A percentile compares a stretch with the other conserved stretches of the same genome.
These are phyloP conservation scores for Aspergillus sclerotiicarbonarius DNA, from an alignment of 495 filamentous ascomycete genomes.

Conservation along the genomic window DNA sequence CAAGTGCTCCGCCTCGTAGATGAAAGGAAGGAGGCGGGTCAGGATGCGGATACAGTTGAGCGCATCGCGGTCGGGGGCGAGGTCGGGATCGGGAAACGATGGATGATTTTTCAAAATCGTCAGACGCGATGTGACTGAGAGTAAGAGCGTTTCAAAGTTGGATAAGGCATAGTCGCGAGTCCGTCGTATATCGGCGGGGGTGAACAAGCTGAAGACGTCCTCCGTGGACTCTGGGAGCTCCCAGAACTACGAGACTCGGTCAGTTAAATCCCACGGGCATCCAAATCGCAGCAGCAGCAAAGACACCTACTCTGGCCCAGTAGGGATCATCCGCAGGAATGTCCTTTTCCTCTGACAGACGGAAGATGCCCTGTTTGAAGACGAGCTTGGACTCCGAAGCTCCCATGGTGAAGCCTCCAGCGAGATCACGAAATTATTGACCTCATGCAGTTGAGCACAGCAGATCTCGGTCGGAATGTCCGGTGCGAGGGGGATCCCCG, in stretches of 20 bases:
- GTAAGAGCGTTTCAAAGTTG: slow-evolving; percentile 89
- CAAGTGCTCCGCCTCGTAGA: slow-evolving; percentile 88
- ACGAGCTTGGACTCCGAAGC: slow-evolving; percentile 98
- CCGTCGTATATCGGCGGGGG: slow-evolving; percentile 86
- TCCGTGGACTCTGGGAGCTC: slow-evolving; percentile 94
- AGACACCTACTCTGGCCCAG: slow-evolving; percentile 74
- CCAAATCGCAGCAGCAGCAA: background rate
- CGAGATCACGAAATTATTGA: slow-evolving; percentile 20
- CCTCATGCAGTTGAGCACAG: slow-evolving; percentile 27
- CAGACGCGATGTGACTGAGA: slow-evolving; percentile 77
- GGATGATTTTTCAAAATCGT: slow-evolving; percentile 80
- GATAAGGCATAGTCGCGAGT: slow-evolving; percentile 80
- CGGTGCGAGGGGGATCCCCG: background rate
- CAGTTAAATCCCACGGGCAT: slow-evolving; percentile 14
- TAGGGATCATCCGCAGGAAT: slow-evolving; percentile 89
- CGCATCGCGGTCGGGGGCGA: slow-evolving; percentile 85
- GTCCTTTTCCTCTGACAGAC: slow-evolving; percentile 82
- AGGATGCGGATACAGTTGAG: slow-evolving; percentile 92
- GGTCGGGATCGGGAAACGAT: slow-evolving; percentile 83
- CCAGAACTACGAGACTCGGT: slow-evolving; percentile 71
- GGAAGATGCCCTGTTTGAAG: slow-evolving; percentile 99
- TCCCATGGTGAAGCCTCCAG: slow-evolving; percentile 64
- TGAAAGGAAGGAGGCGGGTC: slow-evolving; percentile 85
- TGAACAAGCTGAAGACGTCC: slow-evolving; percentile 96
- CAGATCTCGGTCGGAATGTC: background rate